Evolutionary conservation across 1,284 basidiomycete genomes (phyloP).

Genomic region (Spongiforma sp.): DNA sequence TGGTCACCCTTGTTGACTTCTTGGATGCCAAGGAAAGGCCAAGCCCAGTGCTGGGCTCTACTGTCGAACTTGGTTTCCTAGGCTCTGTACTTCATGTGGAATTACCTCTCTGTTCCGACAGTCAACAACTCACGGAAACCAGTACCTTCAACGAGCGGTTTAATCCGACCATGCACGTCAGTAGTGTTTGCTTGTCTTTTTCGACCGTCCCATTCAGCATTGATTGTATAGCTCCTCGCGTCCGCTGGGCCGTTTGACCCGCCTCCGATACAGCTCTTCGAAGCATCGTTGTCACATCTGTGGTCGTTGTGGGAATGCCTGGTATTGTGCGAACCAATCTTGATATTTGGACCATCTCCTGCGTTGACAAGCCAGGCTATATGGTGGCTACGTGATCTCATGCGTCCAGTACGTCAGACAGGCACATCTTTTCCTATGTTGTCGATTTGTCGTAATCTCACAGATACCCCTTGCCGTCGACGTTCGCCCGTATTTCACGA

Average conservation of each 20-base stretch:
- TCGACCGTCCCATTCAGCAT: neutral
- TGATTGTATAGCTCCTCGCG: slow-evolving; percentile 70
- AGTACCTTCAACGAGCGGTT: slow-evolving; percentile 54
- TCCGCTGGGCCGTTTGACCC: slow-evolving; percentile 72
- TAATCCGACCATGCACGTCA: slow-evolving; percentile 51
- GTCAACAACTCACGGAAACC: slow-evolving; percentile 69
- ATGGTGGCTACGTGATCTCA: slow-evolving; percentile 90
- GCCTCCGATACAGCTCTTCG: slow-evolving; percentile 76
- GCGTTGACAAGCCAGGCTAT: slow-evolving; percentile 82
- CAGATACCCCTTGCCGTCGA: slow-evolving; percentile 87
- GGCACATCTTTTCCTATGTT: neutral
- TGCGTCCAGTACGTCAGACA: slow-evolving; percentile 73
- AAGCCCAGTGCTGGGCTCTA: slow-evolving; percentile 64
- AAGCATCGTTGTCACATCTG: slow-evolving; percentile 79
- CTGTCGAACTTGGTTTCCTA: slow-evolving; percentile 80
- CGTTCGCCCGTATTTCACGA: slow-evolving; percentile 93
- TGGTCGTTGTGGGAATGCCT: slow-evolving; percentile 96
- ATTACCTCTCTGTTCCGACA: slow-evolving; percentile 71
- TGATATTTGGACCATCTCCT: slow-evolving; percentile 86
- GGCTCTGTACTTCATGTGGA: slow-evolving; percentile 76
- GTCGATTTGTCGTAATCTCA: neutral
- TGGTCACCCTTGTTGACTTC: slow-evolving; percentile 13
- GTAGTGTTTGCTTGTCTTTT: slow-evolving; percentile 16
- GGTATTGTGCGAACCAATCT: slow-evolving; percentile 85
- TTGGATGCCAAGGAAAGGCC: slow-evolving; percentile 66